A percentile compares a stretch with the other conserved stretches of the same genome.
phyloP scores from a whole-genome alignment of 2,329 filamentous ascomycete species.

The Alternaria postmessia region DNA sequence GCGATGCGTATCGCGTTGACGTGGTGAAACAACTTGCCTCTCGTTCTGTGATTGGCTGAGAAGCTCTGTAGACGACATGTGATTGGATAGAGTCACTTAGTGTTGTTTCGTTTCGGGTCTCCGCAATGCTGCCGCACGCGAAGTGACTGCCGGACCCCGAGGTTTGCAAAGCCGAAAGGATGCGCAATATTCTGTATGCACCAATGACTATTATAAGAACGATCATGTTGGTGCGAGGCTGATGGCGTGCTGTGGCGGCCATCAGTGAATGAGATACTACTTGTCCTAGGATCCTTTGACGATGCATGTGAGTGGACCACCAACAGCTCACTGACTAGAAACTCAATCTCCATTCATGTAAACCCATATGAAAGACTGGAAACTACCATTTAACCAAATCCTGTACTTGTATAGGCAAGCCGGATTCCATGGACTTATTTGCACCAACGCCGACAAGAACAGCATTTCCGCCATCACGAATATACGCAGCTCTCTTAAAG shows the following conservation, averaged over 20 bases:
- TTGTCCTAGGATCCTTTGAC: background rate
- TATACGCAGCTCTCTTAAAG: constrained; percentile 65
- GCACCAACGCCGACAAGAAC: constrained; percentile 68
- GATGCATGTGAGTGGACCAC: background rate
- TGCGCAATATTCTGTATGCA: background rate
- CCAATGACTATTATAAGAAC: background rate
- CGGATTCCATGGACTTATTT: constrained; percentile 65
- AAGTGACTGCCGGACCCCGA: constrained; percentile 5
- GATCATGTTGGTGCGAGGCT: background rate
- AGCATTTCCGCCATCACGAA: constrained; percentile 64
- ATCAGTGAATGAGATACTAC: background rate
- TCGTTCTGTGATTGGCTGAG: background rate
- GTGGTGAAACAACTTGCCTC: background rate
- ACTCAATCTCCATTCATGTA: background rate
- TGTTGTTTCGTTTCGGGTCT: constrained; percentile 8
- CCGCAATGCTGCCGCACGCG: constrained; percentile 7
- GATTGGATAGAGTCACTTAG: background rate
- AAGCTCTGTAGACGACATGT: background rate
- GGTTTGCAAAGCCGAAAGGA: background rate
- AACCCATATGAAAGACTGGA: background rate
- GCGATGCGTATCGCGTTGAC: background rate
- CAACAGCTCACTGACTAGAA: background rate
- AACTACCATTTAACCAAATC: constrained; percentile 48
- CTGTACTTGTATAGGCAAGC: constrained; percentile 64
- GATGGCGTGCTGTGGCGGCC: background rate